These are phyloP conservation scores for Hirschioporus abietinus DNA, from an alignment of 768 basidiomycete species.

Conservation along the genomic window DNA sequence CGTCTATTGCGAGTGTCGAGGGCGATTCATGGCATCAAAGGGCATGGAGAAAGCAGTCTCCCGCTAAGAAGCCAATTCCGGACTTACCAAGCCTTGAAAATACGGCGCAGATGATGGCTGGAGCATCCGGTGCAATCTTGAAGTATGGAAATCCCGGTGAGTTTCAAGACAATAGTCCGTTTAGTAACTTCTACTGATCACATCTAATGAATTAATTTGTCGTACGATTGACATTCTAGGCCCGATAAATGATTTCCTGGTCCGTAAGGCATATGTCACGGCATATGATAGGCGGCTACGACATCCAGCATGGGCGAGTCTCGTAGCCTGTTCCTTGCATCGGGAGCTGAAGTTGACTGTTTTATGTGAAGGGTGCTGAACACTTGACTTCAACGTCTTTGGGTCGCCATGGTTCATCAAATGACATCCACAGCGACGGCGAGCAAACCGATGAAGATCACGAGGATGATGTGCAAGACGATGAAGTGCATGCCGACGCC, in stretches of 20 bases:
- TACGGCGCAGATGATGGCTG: constrained; percentile 5
- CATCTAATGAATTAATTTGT: background rate
- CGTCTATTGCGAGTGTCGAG: constrained; percentile 13
- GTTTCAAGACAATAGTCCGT: constrained; percentile 13
- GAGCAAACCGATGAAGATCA: too few species aligned
- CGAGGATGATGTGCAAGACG: too few species aligned
- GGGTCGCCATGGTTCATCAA: constrained; percentile 35
- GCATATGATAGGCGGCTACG: constrained; percentile 87
- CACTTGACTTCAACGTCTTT: constrained; percentile 81
- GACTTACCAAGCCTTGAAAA: background rate
- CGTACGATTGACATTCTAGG: constrained; percentile 39
- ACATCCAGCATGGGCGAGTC: constrained; percentile 87
- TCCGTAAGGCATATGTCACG: constrained; percentile 79
- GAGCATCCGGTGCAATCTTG: constrained; percentile 37
- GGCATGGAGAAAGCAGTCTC: background rate
- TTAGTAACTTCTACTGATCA: background rate
- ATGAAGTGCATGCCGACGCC: constrained; percentile 5
- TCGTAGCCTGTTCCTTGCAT: too few species aligned
- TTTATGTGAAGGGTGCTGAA: constrained; percentile 73
- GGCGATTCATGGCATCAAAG: background rate
- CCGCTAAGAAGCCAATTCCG: background rate
- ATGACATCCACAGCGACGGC: background rate
- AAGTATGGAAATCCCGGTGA: constrained; percentile 83
- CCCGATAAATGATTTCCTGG: constrained; percentile 74
- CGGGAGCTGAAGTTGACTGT: background rate